Evolutionary conservation across 805 yeast species (phyloP), one percentile per base, ranked within the genome.

Genomic region (Monosporozyma unispora): DNA sequence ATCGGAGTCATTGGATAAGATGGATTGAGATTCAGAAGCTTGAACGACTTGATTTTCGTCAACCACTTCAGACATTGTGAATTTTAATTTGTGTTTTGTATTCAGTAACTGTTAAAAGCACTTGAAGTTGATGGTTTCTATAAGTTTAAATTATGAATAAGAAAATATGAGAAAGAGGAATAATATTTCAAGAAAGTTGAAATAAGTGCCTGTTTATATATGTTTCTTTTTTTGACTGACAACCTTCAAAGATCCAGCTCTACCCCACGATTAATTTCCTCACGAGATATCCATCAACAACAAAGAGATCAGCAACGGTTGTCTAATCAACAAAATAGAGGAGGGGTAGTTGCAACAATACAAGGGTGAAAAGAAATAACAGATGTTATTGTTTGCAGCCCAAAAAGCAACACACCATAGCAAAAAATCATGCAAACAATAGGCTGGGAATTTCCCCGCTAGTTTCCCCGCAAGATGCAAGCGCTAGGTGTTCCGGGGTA

Each of bases 31-130:
- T 9, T 39, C 42, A 21, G 42, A 21, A n/a, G 27, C 16, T n/a
- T 45, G 50, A 38, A 47, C 48, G 41, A 48, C 4, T 16, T 35
- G 47, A 25, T 51, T 50, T 46, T 44, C 44, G 18, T 45, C 45
- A 42, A 27, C 19, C n/a, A 27, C 45, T 28, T 42, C 37, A 42
- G 45, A 28, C 45, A 42, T 42, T 1, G 16, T 42, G 21, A 42
- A 28, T 21, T 4, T 11, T 12, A 16, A 4, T 11, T 31, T 31
- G n/a, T 31, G 14, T 31, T 29, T 22, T 42, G 27, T 29, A 25
- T 21, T 23, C 35, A 31, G 35, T 31, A 12, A 31, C 14, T 12
- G 21, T 16, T 6, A 14, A 35, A 8, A 35, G 39, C 21, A 35
- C 12, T 35, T 35, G 39, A 8, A 18, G 39, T 35, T 35, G 22